Evolutionary conservation across 1,284 basidiomycete genomes (phyloP), one percentile per base, ranked within the genome.

Genomic region (Ganoderma multipileum): DNA sequence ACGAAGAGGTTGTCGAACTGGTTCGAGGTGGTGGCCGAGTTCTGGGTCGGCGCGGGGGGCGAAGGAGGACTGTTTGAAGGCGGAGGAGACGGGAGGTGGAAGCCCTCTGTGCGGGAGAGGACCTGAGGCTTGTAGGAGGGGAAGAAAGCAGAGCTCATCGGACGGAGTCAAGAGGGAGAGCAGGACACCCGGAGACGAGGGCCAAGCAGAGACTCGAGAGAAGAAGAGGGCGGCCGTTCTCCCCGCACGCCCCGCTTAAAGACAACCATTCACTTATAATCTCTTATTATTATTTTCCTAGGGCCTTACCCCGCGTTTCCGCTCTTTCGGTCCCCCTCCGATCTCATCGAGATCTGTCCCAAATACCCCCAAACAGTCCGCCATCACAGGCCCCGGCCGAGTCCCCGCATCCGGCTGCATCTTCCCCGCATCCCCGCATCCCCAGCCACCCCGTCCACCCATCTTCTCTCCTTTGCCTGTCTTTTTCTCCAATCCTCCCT

Each of bases 21-120:
- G 69, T 66, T 72, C 23, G 70, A 72, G 66, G 68, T 71, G 66
- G 68, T 36, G 70, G 80, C 63, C 63, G 73, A 20, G 73, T 65
- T 59, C 12, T 78, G 72, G 72, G 74, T 72, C 65, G 74, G 75
- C 23, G 84, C 61, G 30, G 85, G 83, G 55, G 83, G 85, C 8
- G 84, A 81, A 9, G 79, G 83, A 23, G 77, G 76, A 58, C 73
- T 73, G 70, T 80, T 78, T n/a, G 81, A 79, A 73, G 80, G 80
- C 16, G 81, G 77, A 18, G 85, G 84, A 64, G 83, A 85, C 23
- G 84, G 86, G 44, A 88, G 80, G 68, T 90, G 88, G 78, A 91
- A 91, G 75, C 89, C 89, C 80, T 91, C 89, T 75, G 89, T 89
- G 71, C 82, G 79, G 68, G 76, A 77, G 74, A 79, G 76, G 70